These are phyloP conservation scores for Camelina neglecta DNA, from an alignment of 345 rosid genomes.

Conservation along the genomic window DNA sequence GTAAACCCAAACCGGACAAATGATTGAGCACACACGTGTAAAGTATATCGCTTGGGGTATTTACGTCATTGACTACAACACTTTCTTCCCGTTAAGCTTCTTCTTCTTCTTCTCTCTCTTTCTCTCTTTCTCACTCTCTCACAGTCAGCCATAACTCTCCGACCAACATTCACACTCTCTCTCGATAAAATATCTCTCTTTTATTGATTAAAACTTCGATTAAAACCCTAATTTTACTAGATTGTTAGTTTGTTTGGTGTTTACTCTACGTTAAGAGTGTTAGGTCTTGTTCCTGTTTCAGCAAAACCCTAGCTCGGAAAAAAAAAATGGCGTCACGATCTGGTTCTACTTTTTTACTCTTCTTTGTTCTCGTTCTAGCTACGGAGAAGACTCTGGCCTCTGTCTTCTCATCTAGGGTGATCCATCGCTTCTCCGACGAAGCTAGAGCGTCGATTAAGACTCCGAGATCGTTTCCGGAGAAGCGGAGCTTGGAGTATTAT, in stretches of 20 bases:
- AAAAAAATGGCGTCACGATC: slow-evolving; percentile 46
- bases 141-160: slow-evolving; percentile 38
- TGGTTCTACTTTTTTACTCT: slow-evolving; percentile 24
- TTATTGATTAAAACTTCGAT: not conserved
- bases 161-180: slow-evolving; percentile 31
- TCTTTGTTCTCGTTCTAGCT: slow-evolving; percentile 20
- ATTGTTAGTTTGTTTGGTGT: not conserved
- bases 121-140: not conserved
- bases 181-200: slow-evolving; percentile 10
- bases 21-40: slow-evolving; percentile 37
- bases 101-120: not conserved
- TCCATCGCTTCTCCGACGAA: slow-evolving; percentile 86
- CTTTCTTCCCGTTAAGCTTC: slow-evolving; percentile 46
- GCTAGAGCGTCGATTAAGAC: slow-evolving; percentile 49
- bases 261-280: not conserved
- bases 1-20: slow-evolving; percentile 16
- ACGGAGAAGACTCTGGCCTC: slow-evolving; percentile 28
- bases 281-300: slow-evolving; percentile 29
- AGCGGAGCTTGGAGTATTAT: slow-evolving; percentile 65
- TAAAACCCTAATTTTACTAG: not conserved
- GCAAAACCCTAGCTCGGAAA: slow-evolving; percentile 31
- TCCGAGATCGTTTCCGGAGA: slow-evolving; percentile 54
- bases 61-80: not conserved
- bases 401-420: slow-evolving; percentile 61
- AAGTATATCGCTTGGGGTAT: slow-evolving; percentile 28